Conservation (phyloP, 768 basidiomycete genomes). For the Lactarius psammicola region DNA sequence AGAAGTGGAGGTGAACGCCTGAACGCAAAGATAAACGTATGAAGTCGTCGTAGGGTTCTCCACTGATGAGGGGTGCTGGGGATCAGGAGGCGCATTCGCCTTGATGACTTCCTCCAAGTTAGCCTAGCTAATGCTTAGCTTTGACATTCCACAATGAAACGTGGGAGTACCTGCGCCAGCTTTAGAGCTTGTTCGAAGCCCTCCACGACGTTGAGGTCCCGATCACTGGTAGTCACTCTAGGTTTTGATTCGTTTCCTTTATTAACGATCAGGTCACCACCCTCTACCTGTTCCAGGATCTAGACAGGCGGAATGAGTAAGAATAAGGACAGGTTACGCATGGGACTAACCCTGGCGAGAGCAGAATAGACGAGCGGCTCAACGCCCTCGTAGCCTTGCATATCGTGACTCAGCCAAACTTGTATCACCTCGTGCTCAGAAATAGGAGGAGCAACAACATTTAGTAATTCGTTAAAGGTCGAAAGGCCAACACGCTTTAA, state of each 20-base stretch:
- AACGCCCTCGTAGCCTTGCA: slow-evolving; percentile 94
- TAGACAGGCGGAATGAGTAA: slow-evolving; percentile 17
- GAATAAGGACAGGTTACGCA: slow-evolving; percentile 3
- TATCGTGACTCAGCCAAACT: slow-evolving; percentile 93
- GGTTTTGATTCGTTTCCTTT: slow-evolving; percentile 73
- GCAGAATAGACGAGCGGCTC: slow-evolving; percentile 92
- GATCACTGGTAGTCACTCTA: slow-evolving; percentile 50
- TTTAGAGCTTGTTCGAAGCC: slow-evolving; percentile 83
- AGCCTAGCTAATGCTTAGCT: slow-evolving; percentile 47
- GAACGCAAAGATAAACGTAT: slow-evolving; percentile 89
- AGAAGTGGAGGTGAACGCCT: slow-evolving; percentile 71
- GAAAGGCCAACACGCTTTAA: slow-evolving; percentile 85
- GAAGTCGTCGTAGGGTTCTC: slow-evolving; percentile 77
- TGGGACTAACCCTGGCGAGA: slow-evolving; percentile 62
- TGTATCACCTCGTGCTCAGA: slow-evolving; percentile 98
- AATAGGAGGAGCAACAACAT: slow-evolving; percentile 97
- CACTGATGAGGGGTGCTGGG: slow-evolving; percentile 34
- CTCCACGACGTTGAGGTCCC: slow-evolving; percentile 82
- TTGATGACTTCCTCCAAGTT: slow-evolving; percentile 75
- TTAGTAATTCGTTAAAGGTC: slow-evolving; percentile 87
- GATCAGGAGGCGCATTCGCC: slow-evolving; percentile 47
- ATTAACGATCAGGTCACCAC: slow-evolving; percentile 88
- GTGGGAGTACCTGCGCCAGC: slow-evolving; percentile 64
- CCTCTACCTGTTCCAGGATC: slow-evolving; percentile 95
- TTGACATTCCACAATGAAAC: slow-evolving; percentile 6